Evolutionary conservation across 208 protist genomes (phyloP).

Genomic region (Leishmania martiniquensis): DNA sequence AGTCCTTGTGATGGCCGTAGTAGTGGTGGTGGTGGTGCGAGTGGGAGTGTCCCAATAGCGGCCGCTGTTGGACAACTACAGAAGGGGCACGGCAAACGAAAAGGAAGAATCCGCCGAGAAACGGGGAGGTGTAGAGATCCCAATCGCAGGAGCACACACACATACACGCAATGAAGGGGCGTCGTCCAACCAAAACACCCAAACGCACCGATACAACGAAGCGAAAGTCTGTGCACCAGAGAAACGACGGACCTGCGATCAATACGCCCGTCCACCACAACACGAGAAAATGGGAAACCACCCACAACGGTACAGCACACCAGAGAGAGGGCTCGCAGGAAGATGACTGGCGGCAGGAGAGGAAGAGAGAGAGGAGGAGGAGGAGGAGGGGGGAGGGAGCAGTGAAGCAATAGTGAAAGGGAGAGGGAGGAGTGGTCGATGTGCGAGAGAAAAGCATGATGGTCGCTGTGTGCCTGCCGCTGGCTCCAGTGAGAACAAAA

Average conservation of each 20-base stretch:
- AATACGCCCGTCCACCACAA: not conserved
- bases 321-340: not conserved
- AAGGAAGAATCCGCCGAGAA: not conserved
- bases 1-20: not conserved
- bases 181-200: too few relatives aligned
- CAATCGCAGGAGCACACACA: not conserved
- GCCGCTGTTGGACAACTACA: not conserved
- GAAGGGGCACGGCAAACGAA: not conserved
- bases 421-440: constrained; percentile 7
- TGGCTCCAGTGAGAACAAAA: not conserved
- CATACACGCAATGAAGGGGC: too few relatives aligned
- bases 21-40: not conserved
- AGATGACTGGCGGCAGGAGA: not conserved
- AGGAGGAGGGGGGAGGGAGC: not conserved
- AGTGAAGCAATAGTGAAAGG: not conserved
- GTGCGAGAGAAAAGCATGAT: not conserved
- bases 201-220: not conserved
- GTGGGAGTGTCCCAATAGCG: not conserved
- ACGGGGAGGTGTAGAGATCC: not conserved
- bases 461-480: not conserved
- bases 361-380: not conserved
- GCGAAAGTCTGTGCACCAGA: not conserved
- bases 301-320: not conserved
- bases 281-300: not conserved
- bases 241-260: not conserved